Evolutionary conservation across 202 grass and related monocot species (phyloP).

Genomic region (Brachypodium distachyon): DNA sequence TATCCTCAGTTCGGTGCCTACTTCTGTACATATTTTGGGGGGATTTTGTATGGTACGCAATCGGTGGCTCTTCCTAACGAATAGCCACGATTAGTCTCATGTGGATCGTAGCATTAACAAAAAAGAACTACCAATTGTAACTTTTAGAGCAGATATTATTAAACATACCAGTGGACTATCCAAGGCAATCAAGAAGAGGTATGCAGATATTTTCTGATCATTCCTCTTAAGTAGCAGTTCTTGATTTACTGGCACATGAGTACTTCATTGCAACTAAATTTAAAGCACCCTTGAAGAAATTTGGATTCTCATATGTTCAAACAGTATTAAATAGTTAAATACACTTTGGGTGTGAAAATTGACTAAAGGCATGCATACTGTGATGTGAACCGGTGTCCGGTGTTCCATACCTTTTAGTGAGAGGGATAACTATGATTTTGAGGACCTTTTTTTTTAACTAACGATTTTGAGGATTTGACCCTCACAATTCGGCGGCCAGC

Average conservation of each 20-base stretch:
- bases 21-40: not conserved
- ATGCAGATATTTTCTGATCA: not conserved
- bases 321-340: not conserved
- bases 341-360: not conserved
- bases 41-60: not conserved
- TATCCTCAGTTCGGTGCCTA: not conserved
- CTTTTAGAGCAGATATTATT: not conserved
- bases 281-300: not conserved
- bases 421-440: no score
- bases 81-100: not conserved
- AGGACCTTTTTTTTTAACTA: no score
- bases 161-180: not conserved
- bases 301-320: not conserved
- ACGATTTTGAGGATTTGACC: no score
- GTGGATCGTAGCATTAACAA: not conserved
- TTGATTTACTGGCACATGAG: not conserved
- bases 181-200: not conserved
- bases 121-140: not conserved
- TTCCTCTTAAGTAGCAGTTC: not conserved
- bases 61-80: not conserved
- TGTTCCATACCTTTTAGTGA: no score
- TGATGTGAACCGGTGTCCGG: no score
- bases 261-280: not conserved
- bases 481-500: no score
- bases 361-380: not conserved